Percentiles rank a stretch among this genome's conserved stretches.
These are phyloP conservation scores for Escallonia rubra DNA, from an alignment of 129 eudicot species.

Conservation along the genomic window DNA sequence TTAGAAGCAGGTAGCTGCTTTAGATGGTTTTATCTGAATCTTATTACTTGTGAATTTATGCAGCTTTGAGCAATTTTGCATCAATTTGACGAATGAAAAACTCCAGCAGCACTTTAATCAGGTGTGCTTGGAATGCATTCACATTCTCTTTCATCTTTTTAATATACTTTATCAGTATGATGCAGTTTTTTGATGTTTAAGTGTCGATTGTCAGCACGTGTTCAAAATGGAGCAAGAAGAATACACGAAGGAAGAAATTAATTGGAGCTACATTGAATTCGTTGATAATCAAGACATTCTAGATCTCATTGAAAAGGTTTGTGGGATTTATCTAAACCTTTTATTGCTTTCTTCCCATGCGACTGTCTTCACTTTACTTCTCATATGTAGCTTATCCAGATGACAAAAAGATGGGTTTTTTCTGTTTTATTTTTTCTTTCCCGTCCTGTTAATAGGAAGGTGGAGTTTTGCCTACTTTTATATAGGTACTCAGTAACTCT, in stretches of 20 bases:
- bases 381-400: background rate
- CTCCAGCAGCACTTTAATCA: conserved; percentile 99
- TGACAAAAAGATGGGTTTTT: background rate
- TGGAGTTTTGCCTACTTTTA: too few species aligned
- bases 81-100: conserved; percentile 97
- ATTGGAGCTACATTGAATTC: conserved; percentile 99
- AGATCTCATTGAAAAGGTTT: conserved; percentile 98
- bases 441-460: too few species aligned
- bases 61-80: conserved; percentile 99
- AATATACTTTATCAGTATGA: background rate
- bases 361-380: background rate
- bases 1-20: background rate
- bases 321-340: conserved; percentile 17
- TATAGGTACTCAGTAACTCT: too few species aligned
- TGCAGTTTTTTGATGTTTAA: background rate
- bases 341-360: background rate
- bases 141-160: conserved; percentile 7
- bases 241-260: conserved; percentile 91
- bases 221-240: conserved; percentile 99
- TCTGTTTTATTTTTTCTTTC: too few species aligned
- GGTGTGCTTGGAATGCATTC: conserved; percentile 38
- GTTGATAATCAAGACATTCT: conserved; percentile 91
- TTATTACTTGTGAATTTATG: conserved; percentile 8
- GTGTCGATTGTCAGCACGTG: conserved; percentile 73
- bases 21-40: conserved; percentile 5